Base-by-base conservation (phyloP, 2,329 filamentous ascomycete species). In the Scytalidium lignicola region DNA sequence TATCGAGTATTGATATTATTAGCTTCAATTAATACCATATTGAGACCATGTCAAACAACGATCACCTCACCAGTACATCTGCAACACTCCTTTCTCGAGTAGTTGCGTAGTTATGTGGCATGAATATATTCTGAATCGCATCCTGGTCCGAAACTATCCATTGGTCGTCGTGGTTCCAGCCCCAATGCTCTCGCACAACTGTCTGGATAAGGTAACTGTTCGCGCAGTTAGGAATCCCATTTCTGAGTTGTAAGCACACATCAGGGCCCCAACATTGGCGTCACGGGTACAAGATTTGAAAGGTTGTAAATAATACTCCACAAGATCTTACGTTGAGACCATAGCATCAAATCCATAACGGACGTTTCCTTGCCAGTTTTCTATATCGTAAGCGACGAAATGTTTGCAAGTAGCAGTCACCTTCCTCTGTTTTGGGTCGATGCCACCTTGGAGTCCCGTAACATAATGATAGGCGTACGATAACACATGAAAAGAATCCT, bases 121-220 rank as follows among this genome's bases (percentile, higher is more conserved):
- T 10, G 10, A 6, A 26, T 6, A 26, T 6, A 58, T 83, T 76
- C 40, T 74, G 69, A 1, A 84, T 70, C 0, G 83, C 75, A 46
- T 82, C 81, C 54, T 83, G 87, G 58, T 87, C 83, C 13, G 75
- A 79, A 1, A 79, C 82, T 32, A 87, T 74, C 61, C 77, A 83
- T 52, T 83, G 78, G 44, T 81, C 74, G 44, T 79, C 72, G 2
- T 75, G 71, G 0, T 74, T 78, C 73, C 82, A 88, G 44, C 71
- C 73, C 78, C 82, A 87, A 58, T 81, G 78, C 41, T 83, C 75
- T 2, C 84, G 74, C 2, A 87, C 70, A 13, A 87, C 70, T 0
- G 76, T 76, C 52, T 82, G 71, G 26, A 86, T 70, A 1, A 86
- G 71, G 54, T 81, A 86, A 0, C 71, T 68, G 53, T 78, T 78